A percentile compares a stretch with the other conserved stretches of the same genome.
These are phyloP conservation scores for Chenopodium suecicum DNA, from an alignment of 148 eudicot species.

Conservation along the genomic window DNA sequence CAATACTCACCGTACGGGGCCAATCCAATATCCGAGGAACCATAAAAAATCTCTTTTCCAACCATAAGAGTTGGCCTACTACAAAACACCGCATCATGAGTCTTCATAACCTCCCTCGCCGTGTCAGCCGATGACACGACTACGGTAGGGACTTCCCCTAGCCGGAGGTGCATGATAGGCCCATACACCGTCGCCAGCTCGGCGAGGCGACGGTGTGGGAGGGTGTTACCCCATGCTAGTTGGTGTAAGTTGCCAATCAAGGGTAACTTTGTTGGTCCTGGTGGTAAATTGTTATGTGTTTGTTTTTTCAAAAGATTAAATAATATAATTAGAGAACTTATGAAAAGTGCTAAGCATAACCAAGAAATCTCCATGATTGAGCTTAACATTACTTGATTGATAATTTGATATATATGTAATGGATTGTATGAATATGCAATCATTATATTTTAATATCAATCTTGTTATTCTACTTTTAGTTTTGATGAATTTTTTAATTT, in stretches of 20 bases:
- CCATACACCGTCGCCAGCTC: slow-evolving; percentile 15
- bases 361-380: slow-evolving; percentile 5
- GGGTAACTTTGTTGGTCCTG: slow-evolving; percentile 23
- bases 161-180: slow-evolving; percentile 23
- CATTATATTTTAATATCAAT: too few species aligned
- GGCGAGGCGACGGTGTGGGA: slow-evolving; percentile 24
- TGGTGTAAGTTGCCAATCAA: slow-evolving; percentile 31
- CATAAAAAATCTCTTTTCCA: slow-evolving; percentile 11
- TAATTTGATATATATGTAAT: too few species aligned
- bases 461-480: too few species aligned
- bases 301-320: neutral
- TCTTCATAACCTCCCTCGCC: neutral
- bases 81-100: neutral
- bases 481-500: too few species aligned
- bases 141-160: slow-evolving; percentile 18
- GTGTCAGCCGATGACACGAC: slow-evolving; percentile 16
- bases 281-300: neutral
- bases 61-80: neutral
- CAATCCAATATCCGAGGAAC: slow-evolving; percentile 7
- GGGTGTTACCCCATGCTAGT: slow-evolving; percentile 16
- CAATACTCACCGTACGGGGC: slow-evolving; percentile 24
- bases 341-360: slow-evolving; percentile 1
- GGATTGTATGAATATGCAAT: too few species aligned
- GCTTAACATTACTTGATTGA: neutral
- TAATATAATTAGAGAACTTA: neutral